Base-by-base conservation (phyloP, 2,329 filamentous ascomycete genomes). In the Fusarium sp. region DNA sequence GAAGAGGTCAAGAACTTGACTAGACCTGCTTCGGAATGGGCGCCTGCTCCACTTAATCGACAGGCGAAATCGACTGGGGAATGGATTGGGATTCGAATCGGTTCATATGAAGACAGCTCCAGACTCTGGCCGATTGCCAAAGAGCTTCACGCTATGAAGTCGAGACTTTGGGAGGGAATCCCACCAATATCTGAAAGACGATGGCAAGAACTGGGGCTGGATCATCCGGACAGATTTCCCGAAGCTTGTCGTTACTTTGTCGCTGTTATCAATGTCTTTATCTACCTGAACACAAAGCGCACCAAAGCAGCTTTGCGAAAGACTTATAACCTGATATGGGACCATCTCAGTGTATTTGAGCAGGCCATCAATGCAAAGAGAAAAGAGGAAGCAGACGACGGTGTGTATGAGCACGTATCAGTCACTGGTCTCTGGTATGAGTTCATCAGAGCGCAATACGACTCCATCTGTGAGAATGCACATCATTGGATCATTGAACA, bases 101-200 rank as follows among this genome's bases (percentile, higher is more conserved):
- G 76, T 5, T 79, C 74, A 0, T 38, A 38, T 4, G 73, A 79
- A 31, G 78, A 78, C 20, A 38, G 41, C 0, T 26, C 26, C 2
- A 55, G 76, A 2, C 47, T 79, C 7, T 61, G 69, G 28, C 24
- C 54, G 1, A 74, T 80, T 6, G 67, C 74, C 2, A 79, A 79
- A 12, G 74, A 78, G 35, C 76, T 80, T 6, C 75, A 78, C 7
- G 65, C 76, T 2, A 79, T 80, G 73, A 80, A 80, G n/a, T 74
- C 75, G 15, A 64, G 78, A 12, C 26, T 80, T 0, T 80, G 78
- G 79, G 77, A 78, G 16, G 78, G 79, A 7, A 41, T 80, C 2
- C 54, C 72, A 10, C 79, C 79, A 6, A 50, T 80, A 22, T 78
- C 79, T 0, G 75, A 79, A 28, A 68, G 76, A 18, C 68, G 75